These are phyloP conservation scores for Catenaria anguillulae DNA, from an alignment of 371 early-diverging fungal genomes.

Conservation along the genomic window DNA sequence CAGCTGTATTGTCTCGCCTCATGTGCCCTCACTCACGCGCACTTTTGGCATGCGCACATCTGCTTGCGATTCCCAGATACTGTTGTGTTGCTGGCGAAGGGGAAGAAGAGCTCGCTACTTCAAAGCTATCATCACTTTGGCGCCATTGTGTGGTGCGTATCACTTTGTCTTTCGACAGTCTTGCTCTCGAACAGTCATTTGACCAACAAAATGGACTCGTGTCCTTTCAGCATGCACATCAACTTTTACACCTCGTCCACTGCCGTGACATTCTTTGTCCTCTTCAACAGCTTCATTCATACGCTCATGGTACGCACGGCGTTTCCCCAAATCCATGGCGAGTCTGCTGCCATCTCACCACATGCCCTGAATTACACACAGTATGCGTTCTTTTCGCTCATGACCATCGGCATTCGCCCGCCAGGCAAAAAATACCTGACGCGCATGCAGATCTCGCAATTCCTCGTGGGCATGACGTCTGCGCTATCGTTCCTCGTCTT, in stretches of 20 bases:
- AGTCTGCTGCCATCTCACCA: too few relatives aligned
- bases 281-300: slow-evolving; percentile 79
- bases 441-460: slow-evolving; percentile 73
- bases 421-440: slow-evolving; percentile 74
- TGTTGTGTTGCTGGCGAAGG: slow-evolving; percentile 65
- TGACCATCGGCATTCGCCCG: slow-evolving; percentile 56
- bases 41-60: too few relatives aligned
- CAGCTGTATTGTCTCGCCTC: too few relatives aligned
- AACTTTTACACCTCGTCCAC: slow-evolving; percentile 46
- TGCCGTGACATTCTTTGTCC: slow-evolving; percentile 71
- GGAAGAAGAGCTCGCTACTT: slow-evolving; percentile 46
- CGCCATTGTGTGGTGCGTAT: slow-evolving; percentile 74
- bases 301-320: slow-evolving; percentile 48
- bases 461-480: slow-evolving; percentile 56
- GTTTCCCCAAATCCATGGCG: too few relatives aligned
- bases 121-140: slow-evolving; percentile 83
- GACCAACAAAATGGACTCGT: too few relatives aligned
- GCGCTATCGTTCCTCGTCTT: slow-evolving; percentile 53
- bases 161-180: too few relatives aligned
- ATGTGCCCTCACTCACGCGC: too few relatives aligned
- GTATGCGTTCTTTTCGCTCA: slow-evolving; percentile 67
- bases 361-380: too few relatives aligned
- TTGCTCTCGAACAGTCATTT: too few relatives aligned
- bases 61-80: too few relatives aligned
- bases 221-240: slow-evolving; percentile 2